Evolutionary conservation across 2,329 filamentous ascomycete genomes (phyloP).

Genomic region (Sporothrix dimorphospora): DNA sequence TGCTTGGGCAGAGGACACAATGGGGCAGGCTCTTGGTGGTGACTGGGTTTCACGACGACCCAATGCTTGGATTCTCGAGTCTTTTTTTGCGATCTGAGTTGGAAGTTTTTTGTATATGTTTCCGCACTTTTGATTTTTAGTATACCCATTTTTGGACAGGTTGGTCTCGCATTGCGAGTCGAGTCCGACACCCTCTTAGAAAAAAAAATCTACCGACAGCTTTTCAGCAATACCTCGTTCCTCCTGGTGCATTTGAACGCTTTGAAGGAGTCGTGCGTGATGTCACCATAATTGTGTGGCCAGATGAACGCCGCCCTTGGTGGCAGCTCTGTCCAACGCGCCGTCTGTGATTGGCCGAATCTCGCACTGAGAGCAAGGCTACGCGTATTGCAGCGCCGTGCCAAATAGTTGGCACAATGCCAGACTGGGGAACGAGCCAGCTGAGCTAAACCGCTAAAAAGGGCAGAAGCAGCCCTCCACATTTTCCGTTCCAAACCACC

Average conservation of each 20-base stretch:
- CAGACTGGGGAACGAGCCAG: neutral
- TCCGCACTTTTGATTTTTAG: slow-evolving; percentile 23
- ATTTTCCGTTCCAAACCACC: neutral
- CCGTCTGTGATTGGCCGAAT: neutral
- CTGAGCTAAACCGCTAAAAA: slow-evolving; percentile 3
- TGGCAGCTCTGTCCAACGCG: neutral
- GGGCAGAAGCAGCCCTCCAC: neutral
- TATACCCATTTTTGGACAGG: slow-evolving; percentile 30
- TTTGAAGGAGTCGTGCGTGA: neutral
- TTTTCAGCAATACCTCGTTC: slow-evolving; percentile 2
- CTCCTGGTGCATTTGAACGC: too few species aligned
- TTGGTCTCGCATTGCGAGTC: neutral
- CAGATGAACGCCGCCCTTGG: neutral
- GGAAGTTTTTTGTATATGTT: slow-evolving; percentile 14
- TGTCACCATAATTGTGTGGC: neutral
- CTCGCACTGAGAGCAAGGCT: slow-evolving; percentile 13
- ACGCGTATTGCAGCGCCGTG: neutral
- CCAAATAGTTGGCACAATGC: neutral
- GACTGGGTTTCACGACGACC: neutral
- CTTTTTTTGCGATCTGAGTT: neutral
- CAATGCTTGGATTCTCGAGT: neutral
- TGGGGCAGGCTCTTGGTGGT: neutral
- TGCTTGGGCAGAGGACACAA: neutral
- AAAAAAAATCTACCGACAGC: slow-evolving; percentile 23
- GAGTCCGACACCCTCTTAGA: neutral